A percentile compares a stretch with the other conserved stretches of the same genome.
phyloP scores from a whole-genome alignment of 306 rosid species.

The Sphenostylis stenocarpa region DNA sequence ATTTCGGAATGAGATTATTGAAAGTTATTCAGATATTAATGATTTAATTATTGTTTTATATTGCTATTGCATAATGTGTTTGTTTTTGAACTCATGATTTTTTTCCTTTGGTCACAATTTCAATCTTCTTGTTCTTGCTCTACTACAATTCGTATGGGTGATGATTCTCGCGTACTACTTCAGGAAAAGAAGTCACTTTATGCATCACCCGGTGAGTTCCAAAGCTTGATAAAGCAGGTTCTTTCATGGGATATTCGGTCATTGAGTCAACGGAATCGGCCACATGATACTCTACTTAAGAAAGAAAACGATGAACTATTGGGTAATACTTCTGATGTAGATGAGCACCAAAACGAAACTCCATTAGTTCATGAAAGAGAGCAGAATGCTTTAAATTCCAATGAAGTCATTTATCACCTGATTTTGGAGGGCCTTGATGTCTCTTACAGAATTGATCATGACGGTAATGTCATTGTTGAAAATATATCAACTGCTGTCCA shows the following conservation, averaged over 20 bases:
- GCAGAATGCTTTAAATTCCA: constrained; percentile 31
- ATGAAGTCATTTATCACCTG: constrained; percentile 61
- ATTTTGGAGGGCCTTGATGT: constrained; percentile 76
- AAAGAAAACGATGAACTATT: constrained; percentile 35
- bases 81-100: background rate
- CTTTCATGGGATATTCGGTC: constrained; percentile 98
- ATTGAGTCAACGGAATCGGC: constrained; percentile 68
- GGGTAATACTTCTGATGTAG: constrained; percentile 47
- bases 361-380: constrained; percentile 31
- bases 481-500: constrained; percentile 42
- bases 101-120: constrained; percentile 5
- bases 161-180: constrained; percentile 17
- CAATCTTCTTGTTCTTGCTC: background rate
- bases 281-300: constrained; percentile 43
- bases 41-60: background rate
- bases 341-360: constrained; percentile 45
- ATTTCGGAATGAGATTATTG: background rate
- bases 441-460: constrained; percentile 61
- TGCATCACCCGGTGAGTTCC: constrained; percentile 71
- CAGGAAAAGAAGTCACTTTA: constrained; percentile 78
- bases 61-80: background rate
- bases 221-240: constrained; percentile 71
- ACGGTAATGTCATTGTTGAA: constrained; percentile 61
- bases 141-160: constrained; percentile 1
- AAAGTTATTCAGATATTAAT: constrained; percentile 1